Evolutionary conservation across 2,329 filamentous ascomycete species (phyloP), one percentile per base, ranked within the genome.

Genomic region (Penicillium sp.): DNA sequence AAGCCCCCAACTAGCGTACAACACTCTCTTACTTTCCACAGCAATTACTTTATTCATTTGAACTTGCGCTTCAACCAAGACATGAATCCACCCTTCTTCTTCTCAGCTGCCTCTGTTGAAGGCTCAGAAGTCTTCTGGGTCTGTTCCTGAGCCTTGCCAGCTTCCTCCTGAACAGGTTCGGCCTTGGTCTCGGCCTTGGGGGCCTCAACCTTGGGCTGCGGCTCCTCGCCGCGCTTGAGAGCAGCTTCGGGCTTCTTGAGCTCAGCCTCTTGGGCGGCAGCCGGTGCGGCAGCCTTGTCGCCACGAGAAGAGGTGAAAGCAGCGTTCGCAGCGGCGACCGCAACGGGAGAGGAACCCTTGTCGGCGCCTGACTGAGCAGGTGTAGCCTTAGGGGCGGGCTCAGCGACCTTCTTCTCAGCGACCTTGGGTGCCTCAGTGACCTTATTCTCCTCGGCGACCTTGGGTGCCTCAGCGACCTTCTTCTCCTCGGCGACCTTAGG

Each of bases 31-130:
- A 32, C 32, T 29, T 29, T 38, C 30, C 39, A 47, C 23, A n/a
- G 16, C 35, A n/a, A 53, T 44, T 53, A 53, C 19, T 50, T 38
- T 26, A 46, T 50, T 44, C 27, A 55, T 52, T 67, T 67, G 57
- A 67, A 57, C 63, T 66, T 67, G 51, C 64, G 65, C 63, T 68
- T 68, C 45, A 68, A 43, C 64, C 65, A 67, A 27, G 59, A 55
- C 42, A 57, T 57, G 49, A 68, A 60, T 6, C 66, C 64, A 14
- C 64, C 66, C 61, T 67, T 60, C 48, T 58, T 58, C 44, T 53
- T 57, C 42, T 53, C 45, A 36, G 48, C 50, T n/a, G 52, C 49
- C 56, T 60, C 47, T 23, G 49, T 53, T 14, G 48, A 36, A 36
- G 58, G 49, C 43, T 53, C 38, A 8, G 47, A 46, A n/a, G 35